Conservation (phyloP, 129 eudicot genomes). For the Lonicera japonica region DNA sequence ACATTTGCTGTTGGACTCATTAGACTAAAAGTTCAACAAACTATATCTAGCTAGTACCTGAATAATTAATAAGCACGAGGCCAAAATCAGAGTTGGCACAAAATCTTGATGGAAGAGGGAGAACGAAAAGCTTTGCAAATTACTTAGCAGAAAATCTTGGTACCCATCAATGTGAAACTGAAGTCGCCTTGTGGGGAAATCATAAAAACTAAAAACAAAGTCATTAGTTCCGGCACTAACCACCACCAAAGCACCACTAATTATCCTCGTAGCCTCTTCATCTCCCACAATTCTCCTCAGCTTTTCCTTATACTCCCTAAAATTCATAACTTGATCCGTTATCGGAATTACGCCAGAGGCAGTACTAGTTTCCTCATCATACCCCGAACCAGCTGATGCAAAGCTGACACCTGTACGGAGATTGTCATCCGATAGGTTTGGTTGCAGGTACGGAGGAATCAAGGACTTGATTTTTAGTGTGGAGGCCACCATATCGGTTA, state of each 20-base stretch:
- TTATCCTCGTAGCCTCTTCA: constrained; percentile 31
- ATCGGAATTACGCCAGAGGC: constrained; percentile 34
- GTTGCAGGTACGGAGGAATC: constrained; percentile 61
- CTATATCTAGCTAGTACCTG: background rate
- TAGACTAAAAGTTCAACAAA: too few species aligned
- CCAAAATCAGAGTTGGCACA: background rate
- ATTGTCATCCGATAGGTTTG: constrained; percentile 37
- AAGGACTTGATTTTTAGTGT: constrained; percentile 46
- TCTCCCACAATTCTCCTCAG: constrained; percentile 36
- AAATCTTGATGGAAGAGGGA: background rate
- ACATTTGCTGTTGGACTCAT: too few species aligned
- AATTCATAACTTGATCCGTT: constrained; percentile 32
- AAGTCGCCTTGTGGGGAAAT: constrained; percentile 38
- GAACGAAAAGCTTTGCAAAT: constrained; percentile 39
- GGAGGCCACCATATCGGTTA: constrained; percentile 53
- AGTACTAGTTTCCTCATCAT: constrained; percentile 47
- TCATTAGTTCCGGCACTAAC: constrained; percentile 75
- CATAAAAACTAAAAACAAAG: constrained; percentile 57
- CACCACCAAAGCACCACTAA: constrained; percentile 36
- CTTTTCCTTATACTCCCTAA: constrained; percentile 34
- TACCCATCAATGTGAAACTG: constrained; percentile 33
- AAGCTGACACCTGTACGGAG: constrained; percentile 66
- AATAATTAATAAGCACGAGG: background rate
- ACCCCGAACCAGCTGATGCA: constrained; percentile 71
- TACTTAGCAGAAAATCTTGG: constrained; percentile 51